These are phyloP conservation scores for Arctium minus DNA, from an alignment of 129 eudicot species.

Conservation along the genomic window DNA sequence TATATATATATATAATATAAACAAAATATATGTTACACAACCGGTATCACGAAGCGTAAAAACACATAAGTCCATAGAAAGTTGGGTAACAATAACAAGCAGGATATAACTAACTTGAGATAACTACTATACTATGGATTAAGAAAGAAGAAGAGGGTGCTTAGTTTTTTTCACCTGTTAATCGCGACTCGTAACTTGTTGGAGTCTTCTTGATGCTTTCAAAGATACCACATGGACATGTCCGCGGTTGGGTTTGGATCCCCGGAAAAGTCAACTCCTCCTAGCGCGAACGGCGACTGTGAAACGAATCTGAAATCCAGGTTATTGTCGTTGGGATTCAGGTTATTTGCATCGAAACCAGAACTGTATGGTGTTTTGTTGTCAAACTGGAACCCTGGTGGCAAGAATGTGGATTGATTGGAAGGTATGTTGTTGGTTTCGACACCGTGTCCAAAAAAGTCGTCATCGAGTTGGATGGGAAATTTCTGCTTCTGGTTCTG, in stretches of 20 bases:
- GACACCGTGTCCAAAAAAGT: conserved; percentile 42
- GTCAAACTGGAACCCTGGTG: conserved; percentile 41
- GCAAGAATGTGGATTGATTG: conserved; percentile 29
- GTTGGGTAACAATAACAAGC: conserved; percentile 20
- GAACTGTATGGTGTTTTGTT: conserved; percentile 41
- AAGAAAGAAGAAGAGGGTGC: neutral
- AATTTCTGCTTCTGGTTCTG: conserved; percentile 36
- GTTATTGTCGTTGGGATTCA: conserved; percentile 15
- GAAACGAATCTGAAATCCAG: conserved; percentile 54
- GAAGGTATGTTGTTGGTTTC: conserved; percentile 30
- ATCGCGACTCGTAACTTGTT: neutral
- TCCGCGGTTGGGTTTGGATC: conserved; percentile 48
- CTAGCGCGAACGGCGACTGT: conserved; percentile 46
- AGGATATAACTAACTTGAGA: conserved; percentile 25
- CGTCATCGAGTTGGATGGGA: conserved; percentile 44
- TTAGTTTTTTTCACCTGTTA: conserved; percentile 28
- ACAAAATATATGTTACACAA: conserved; percentile 33
- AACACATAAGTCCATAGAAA: conserved; percentile 15
- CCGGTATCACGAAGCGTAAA: conserved; percentile 18
- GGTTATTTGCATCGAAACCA: conserved; percentile 29
- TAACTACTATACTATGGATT: conserved; percentile 27
- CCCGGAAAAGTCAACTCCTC: conserved; percentile 42
- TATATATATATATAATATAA: conserved; percentile 3
- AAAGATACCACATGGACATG: conserved; percentile 45
- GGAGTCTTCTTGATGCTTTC: conserved; percentile 21